Base-by-base conservation (phyloP, 495 filamentous ascomycete genomes). In the Hyaloscypha bicolor region DNA sequence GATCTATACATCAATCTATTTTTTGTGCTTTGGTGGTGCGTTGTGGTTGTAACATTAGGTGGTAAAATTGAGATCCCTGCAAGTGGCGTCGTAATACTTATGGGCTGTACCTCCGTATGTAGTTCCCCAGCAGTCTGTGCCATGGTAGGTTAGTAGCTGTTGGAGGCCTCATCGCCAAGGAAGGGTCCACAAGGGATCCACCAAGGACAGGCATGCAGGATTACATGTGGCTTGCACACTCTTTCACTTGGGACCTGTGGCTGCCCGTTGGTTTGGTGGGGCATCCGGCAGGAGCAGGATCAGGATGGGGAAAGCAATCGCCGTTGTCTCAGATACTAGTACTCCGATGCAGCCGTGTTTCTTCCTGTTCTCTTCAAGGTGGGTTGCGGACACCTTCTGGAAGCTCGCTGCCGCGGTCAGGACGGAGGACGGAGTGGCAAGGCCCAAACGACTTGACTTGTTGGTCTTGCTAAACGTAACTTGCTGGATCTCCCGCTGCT, bases 211-310 rank as follows among this genome's bases (percentile, higher is more conserved):
- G 35, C 35, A 6, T 37, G 35, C 1, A 37, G 35, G 35, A 37
- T 3, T 12, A 37, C 35, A 0, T 48, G 42, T 48, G 42, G 42
- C 42, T 48, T 48, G 42, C 11, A 4, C 16, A 3, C 42, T 48
- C 42, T 48, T 48, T 19, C 35, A 48, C 42, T 48, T 48, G 42
- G 42, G 42, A 48, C 42, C 42, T 48, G 42, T 48, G 42, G 42
- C 42, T 48, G 42, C 16, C 42, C 42, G 42, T 48, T 48, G 42
- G 9, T 3, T 48, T 14, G 16, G 42, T 48, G 42, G 42, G 42
- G 42, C 42, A 48, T 6, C 11, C 9, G 3, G 42, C 11, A 48
- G 42, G 16, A 4, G 42, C 9, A 48, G 42, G 35, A 37, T 37
- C 35, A 48, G 42, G 42, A 48, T 16, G 42, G 16, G 42, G 42